A percentile compares a stretch with the other conserved stretches of the same genome.
Conservation (phyloP, 306 rosid genomes). For the Lotus japonicus region DNA sequence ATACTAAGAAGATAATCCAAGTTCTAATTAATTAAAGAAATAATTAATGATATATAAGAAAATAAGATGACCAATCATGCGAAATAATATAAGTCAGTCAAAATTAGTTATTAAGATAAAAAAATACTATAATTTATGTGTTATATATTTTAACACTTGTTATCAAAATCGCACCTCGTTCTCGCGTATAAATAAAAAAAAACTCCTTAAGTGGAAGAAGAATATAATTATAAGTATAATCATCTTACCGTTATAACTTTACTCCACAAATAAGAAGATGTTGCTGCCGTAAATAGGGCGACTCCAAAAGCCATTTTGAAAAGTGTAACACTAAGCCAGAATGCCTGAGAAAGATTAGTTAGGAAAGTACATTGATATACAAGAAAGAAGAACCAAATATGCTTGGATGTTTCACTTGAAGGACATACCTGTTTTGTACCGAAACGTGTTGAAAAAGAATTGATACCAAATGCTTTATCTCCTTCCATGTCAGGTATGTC, state of each 20-base stretch:
- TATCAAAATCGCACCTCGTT: too few species aligned
- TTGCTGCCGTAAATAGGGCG: conserved; percentile 48
- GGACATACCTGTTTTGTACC: conserved; percentile 54
- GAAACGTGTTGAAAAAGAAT: conserved; percentile 54
- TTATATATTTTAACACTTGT: too few species aligned
- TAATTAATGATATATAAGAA: too few species aligned
- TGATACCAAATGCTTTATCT: conserved; percentile 57
- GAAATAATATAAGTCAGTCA: too few species aligned
- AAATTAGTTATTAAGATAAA: too few species aligned
- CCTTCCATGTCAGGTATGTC: conserved; percentile 91
- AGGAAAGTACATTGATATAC: neutral
- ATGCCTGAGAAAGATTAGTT: conserved; percentile 44
- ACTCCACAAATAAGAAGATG: conserved; percentile 55
- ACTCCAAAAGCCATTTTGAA: conserved; percentile 62
- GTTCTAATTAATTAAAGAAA: too few species aligned
- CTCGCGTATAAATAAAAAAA: neutral
- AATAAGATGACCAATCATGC: too few species aligned
- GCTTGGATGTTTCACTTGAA: neutral
- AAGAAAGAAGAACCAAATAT: neutral
- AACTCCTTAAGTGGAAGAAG: neutral
- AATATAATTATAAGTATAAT: neutral
- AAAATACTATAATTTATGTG: too few species aligned
- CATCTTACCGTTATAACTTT: conserved; percentile 58
- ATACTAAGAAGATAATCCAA: too few species aligned
- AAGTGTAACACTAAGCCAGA: conserved; percentile 65